A percentile compares a stretch with the other conserved stretches of the same genome.
Conservation (phyloP, 495 filamentous ascomycete genomes). For the Penicillium argentinense region DNA sequence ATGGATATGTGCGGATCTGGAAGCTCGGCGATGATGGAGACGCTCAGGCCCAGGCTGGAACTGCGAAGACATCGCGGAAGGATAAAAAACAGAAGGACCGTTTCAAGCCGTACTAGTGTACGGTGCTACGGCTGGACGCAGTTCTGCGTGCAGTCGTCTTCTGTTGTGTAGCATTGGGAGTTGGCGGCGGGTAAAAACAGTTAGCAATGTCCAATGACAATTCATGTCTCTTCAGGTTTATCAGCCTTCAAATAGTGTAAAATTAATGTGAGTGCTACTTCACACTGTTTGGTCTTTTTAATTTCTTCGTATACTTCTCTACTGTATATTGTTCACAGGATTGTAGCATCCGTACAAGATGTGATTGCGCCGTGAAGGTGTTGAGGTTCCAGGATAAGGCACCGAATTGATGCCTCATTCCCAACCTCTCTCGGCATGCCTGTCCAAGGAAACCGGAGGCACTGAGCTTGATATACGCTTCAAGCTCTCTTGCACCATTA, state of each 20-base stretch:
- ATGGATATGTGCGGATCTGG: conserved; percentile 62
- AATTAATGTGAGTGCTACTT: background rate
- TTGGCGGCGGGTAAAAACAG: conserved; percentile 17
- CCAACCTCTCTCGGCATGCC: too few relatives aligned
- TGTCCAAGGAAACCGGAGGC: too few relatives aligned
- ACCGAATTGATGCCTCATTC: too few relatives aligned
- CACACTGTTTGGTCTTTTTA: too few relatives aligned
- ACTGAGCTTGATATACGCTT: too few relatives aligned
- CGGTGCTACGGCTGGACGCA: conserved; percentile 8
- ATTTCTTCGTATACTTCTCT: too few relatives aligned
- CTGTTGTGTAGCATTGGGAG: conserved; percentile 23
- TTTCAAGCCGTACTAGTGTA: conserved; percentile 41
- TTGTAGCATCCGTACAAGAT: too few relatives aligned
- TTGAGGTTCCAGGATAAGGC: too few relatives aligned
- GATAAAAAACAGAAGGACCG: conserved; percentile 44
- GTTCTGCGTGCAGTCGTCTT: conserved; percentile 3
- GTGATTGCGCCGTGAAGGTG: too few relatives aligned
- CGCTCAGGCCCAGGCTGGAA: conserved; percentile 17
- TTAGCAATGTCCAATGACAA: conserved; percentile 1
- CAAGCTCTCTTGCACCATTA: too few relatives aligned
- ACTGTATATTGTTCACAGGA: too few relatives aligned
- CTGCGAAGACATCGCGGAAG: conserved; percentile 29
- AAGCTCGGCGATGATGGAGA: conserved; percentile 27
- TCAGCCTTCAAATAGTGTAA: background rate
- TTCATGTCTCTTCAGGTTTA: background rate